phyloP scores from a whole-genome alignment of 2,329 filamentous ascomycete species.

The Cladorrhinum sp. region DNA sequence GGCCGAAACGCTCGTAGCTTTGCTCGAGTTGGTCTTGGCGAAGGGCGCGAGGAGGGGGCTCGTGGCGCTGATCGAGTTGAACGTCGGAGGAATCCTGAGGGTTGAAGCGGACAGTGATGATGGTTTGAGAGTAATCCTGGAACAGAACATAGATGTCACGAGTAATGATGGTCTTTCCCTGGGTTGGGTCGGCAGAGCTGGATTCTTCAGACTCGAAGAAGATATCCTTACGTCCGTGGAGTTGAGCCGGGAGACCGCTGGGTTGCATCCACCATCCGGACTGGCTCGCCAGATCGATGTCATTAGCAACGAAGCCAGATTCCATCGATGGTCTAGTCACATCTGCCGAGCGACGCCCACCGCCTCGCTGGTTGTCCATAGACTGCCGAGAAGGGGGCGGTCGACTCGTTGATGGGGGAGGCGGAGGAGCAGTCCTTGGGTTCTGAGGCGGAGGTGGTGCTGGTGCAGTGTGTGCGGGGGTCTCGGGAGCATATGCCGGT shows the following conservation, averaged over 20 bases:
- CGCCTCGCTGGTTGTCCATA: conserved; percentile 56
- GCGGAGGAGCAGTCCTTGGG: conserved; percentile 43
- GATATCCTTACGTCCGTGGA: conserved; percentile 81
- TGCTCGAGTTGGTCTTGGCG: conserved; percentile 92
- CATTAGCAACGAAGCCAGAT: conserved; percentile 80
- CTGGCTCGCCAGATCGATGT: conserved; percentile 72
- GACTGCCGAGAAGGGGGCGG: conserved; percentile 53
- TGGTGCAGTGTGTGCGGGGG: conserved; percentile 33
- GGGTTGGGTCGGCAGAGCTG: conserved; percentile 54
- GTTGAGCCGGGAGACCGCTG: conserved; percentile 72
- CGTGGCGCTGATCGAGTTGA: conserved; percentile 79
- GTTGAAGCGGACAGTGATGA: conserved; percentile 79
- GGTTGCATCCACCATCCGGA: conserved; percentile 86
- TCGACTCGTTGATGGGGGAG: conserved; percentile 34
- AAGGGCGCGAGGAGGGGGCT: conserved; percentile 73
- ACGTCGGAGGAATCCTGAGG: conserved; percentile 69
- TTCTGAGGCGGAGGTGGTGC: conserved; percentile 41
- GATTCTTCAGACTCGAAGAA: conserved; percentile 79
- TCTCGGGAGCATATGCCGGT: conserved; percentile 43
- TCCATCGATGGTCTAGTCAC: conserved; percentile 70
- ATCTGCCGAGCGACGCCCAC: conserved; percentile 67
- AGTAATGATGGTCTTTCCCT: conserved; percentile 67
- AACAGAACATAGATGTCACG: conserved; percentile 87
- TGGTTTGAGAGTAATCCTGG: conserved; percentile 93
- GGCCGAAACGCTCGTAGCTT: conserved; percentile 77